phyloP scores from a whole-genome alignment of 768 basidiomycete species.

The Boletellus ananas region DNA sequence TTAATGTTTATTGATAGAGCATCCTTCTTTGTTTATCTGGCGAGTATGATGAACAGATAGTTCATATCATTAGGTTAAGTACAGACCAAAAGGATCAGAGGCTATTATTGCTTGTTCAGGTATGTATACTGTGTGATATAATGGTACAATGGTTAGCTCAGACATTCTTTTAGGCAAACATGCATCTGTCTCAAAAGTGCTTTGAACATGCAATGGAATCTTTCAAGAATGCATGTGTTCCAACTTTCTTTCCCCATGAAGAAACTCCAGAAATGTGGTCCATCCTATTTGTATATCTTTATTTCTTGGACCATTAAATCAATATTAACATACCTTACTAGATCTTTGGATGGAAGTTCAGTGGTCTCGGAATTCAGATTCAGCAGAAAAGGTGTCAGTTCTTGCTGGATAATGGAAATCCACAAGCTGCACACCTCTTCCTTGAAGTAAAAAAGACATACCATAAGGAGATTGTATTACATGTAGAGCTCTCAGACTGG shows the following conservation, averaged over 20 bases:
- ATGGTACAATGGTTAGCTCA: not conserved
- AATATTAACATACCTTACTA: constrained; percentile 1
- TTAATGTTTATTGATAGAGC: constrained; percentile 1
- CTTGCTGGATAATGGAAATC: not conserved
- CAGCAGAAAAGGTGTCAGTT: constrained; percentile 13
- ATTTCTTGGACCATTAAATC: not conserved
- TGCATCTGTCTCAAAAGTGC: constrained; percentile 2
- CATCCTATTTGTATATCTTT: constrained; percentile 10
- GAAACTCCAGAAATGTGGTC: constrained; percentile 13
- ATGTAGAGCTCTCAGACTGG: constrained; percentile 16
- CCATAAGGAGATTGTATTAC: constrained; percentile 9
- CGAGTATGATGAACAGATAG: constrained; percentile 1
- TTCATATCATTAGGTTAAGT: not conserved
- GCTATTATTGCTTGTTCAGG: constrained; percentile 13
- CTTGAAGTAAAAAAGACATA: constrained; percentile 4
- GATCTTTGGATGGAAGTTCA: constrained; percentile 23
- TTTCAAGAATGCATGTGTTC: constrained; percentile 3
- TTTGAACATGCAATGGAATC: constrained; percentile 11
- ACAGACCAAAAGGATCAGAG: not conserved
- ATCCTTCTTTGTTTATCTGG: constrained; percentile 13
- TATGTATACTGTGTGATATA: not conserved
- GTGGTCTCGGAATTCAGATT: constrained; percentile 12
- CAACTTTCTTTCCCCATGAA: constrained; percentile 12
- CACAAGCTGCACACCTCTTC: constrained; percentile 9
- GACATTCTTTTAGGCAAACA: constrained; percentile 8